A percentile compares a stretch with the other conserved stretches of the same genome.
These are phyloP conservation scores for Stagonosporopsis rhizophila DNA, from an alignment of 2,329 filamentous ascomycete genomes.

Conservation along the genomic window DNA sequence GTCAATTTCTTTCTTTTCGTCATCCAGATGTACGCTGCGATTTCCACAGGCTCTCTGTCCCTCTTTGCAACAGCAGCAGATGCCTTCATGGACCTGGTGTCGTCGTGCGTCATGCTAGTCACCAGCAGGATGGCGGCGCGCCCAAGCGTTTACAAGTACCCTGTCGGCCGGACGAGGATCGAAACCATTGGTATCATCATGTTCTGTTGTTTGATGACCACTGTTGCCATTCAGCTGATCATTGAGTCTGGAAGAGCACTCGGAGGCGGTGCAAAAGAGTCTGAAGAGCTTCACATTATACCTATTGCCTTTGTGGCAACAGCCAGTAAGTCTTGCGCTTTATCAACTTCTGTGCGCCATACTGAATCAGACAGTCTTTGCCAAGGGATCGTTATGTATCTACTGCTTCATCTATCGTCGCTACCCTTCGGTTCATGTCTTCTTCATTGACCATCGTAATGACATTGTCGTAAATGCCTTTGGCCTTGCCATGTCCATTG, in stretches of 20 bases:
- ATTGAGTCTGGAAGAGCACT: slow-evolving; percentile 65
- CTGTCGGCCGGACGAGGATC: slow-evolving; percentile 67
- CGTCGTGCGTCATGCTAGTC: slow-evolving; percentile 67
- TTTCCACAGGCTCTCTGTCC: slow-evolving; percentile 66
- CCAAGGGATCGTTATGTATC: slow-evolving; percentile 60
- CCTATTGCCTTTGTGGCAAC: slow-evolving; percentile 63
- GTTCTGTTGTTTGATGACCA: slow-evolving; percentile 72
- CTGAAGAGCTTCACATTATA: slow-evolving; percentile 59
- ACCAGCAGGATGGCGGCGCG: slow-evolving; percentile 66
- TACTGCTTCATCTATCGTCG: slow-evolving; percentile 62
- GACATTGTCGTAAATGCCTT: slow-evolving; percentile 64
- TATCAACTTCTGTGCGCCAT: slow-evolving; percentile 2
- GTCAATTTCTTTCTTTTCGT: slow-evolving; percentile 60
- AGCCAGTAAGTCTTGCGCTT: slow-evolving; percentile 54
- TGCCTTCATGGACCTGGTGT: slow-evolving; percentile 71
- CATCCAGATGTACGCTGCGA: slow-evolving; percentile 66
- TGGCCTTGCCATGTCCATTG: slow-evolving; percentile 63
- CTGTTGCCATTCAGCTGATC: slow-evolving; percentile 68
- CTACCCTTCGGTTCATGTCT: slow-evolving; percentile 64
- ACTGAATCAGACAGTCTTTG: slow-evolving; percentile 52
- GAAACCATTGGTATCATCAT: slow-evolving; percentile 71
- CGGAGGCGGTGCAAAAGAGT: slow-evolving; percentile 52
- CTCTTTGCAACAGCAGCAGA: slow-evolving; percentile 72
- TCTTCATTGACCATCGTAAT: slow-evolving; percentile 66
- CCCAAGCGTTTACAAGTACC: slow-evolving; percentile 68